These are phyloP conservation scores for Corymbia citriodora DNA, from an alignment of 441 rosid species.

Conservation along the genomic window DNA sequence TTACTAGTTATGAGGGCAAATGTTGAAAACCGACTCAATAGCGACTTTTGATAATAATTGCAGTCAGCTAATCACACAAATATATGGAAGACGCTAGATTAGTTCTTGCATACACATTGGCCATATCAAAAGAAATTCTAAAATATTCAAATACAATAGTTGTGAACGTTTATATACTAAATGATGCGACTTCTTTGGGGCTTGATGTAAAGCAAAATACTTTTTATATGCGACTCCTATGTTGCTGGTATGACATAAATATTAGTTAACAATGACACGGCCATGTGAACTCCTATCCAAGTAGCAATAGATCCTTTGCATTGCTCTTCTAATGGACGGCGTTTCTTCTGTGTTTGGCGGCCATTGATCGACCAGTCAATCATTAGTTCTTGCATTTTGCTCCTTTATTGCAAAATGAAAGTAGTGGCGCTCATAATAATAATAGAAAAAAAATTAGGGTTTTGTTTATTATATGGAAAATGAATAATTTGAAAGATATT, in stretches of 20 bases:
- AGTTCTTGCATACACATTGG: background rate
- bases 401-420: background rate
- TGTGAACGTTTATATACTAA: background rate
- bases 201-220: background rate
- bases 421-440: background rate
- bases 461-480: background rate
- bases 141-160: background rate
- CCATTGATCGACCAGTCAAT: background rate
- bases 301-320: background rate
- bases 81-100: background rate
- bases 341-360: background rate
- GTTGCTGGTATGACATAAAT: background rate
- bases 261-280: background rate
- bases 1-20: background rate
- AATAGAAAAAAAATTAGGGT: no score
- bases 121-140: background rate
- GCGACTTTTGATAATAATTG: background rate
- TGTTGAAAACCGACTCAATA: background rate
- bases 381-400: background rate
- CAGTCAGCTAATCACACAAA: background rate
- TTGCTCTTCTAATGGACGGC: background rate
- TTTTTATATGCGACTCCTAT: background rate
- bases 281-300: background rate
- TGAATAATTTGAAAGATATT: background rate
- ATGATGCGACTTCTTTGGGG: background rate